A percentile compares a stretch with the other conserved stretches of the same genome.
These are phyloP conservation scores for Pseudocercospora fuligena DNA, from an alignment of 2,329 filamentous ascomycete species.

Conservation along the genomic window DNA sequence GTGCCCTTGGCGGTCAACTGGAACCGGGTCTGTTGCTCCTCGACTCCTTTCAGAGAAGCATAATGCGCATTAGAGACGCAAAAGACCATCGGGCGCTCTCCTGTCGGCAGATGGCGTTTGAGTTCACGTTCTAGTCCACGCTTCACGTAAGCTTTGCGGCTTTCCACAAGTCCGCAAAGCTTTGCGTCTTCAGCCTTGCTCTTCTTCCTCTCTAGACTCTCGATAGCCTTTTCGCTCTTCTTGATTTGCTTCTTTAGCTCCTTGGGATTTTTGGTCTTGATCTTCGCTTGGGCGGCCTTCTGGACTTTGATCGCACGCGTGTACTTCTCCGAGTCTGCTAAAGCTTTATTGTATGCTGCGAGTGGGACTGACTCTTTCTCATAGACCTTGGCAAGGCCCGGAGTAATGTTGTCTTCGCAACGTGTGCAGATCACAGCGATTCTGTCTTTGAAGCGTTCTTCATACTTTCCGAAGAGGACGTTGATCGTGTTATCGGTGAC, in stretches of 20 bases:
- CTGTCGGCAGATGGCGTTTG: constrained; percentile 14
- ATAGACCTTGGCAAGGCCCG: neutral
- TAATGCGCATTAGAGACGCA: constrained; percentile 38
- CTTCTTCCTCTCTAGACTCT: neutral
- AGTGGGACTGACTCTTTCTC: too few species aligned
- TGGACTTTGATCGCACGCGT: too few species aligned
- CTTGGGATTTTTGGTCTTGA: neutral
- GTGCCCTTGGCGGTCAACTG: constrained; percentile 18
- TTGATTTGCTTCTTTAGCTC: neutral
- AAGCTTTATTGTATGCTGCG: neutral
- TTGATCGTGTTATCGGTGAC: constrained; percentile 17
- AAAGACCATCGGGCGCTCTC: constrained; percentile 20
- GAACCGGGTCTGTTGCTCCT: constrained; percentile 4
- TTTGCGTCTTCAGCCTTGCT: neutral
- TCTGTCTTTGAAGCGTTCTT: neutral
- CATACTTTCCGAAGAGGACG: constrained; percentile 9
- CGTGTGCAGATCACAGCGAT: constrained; percentile 18
- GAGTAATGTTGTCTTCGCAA: constrained; percentile 12
- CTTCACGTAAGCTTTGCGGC: neutral
- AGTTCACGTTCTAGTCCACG: too few species aligned
- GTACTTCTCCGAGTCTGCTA: neutral
- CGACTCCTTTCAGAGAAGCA: constrained; percentile 23
- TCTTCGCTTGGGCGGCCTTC: neutral
- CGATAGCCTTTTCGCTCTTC: neutral
- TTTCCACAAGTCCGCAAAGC: neutral